Evolutionary conservation across 2,329 filamentous ascomycete species (phyloP), one percentile per base, ranked within the genome.

Genomic region (Gyromitra esculenta): DNA sequence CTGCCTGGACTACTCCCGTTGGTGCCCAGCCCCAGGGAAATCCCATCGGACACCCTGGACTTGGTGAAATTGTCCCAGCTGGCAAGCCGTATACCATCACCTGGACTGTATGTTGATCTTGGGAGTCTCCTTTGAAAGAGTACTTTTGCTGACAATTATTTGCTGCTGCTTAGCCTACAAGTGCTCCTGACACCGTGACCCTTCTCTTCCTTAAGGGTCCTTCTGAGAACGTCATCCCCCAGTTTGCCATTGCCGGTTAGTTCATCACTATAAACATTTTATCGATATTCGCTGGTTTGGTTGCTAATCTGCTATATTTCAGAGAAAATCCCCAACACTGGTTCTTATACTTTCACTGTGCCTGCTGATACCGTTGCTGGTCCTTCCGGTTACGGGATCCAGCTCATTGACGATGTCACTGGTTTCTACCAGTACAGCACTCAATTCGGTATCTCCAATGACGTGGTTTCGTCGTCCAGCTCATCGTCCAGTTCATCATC

Each of bases 361-460:
- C 80, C 84, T 76, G 82, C 85, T 70, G 78, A 81, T 54, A 86
- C 90, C 76, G 84, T 85, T 80, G 81, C 82, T 77, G 86, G 87
- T 77, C 82, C 81, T 78, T 85, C 85, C 80, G 86, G 85, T 83
- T 90, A 90, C 83, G 89, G 89, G 77, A 84, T 91, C 81, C 85
- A 89, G 82, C 83, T 91, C 80, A 87, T 90, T 79, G 88, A 87
- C 79, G 87, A 89, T 81, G 84, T 85, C 64, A 88, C 85, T 78
- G 87, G 88, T 82, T 83, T 87, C 81, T 90, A 88, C 86, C 89
- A 90, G 82, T 89, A 86, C 83, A 87, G 86, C 56, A 87, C 87
- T 75, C 88, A 90, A 82, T 90, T 90, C 84, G 89, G 89, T 80
- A 85, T 91, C 84, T 85, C 84, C 77, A 87, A 86, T 59, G 75